A percentile compares a stretch with the other conserved stretches of the same genome.
Conservation (phyloP, 2,329 filamentous ascomycete species). For the Chrysoporthe cubensis region DNA sequence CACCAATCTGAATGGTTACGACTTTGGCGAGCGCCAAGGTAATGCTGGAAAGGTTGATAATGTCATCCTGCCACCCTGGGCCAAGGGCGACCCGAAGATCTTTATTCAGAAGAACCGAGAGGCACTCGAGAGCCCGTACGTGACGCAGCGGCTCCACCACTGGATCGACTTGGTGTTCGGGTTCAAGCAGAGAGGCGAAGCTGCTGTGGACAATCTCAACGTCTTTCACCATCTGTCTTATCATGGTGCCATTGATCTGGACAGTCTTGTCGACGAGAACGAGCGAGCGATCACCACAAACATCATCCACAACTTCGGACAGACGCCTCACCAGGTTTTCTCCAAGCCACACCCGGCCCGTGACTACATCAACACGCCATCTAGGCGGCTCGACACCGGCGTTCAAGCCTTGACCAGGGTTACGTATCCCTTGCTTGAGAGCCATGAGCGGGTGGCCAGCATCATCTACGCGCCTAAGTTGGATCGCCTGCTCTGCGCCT, state of each 20-base stretch:
- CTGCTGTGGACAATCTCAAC: conserved; percentile 87
- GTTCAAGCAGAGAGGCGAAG: conserved; percentile 89
- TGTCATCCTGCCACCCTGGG: conserved; percentile 92
- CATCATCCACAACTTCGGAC: conserved; percentile 98
- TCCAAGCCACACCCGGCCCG: conserved; percentile 76
- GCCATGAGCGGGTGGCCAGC: conserved; percentile 78
- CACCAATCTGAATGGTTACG: conserved; percentile 90
- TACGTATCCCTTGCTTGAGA: conserved; percentile 76
- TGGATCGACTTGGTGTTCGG: conserved; percentile 98
- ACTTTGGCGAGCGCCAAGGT: conserved; percentile 87
- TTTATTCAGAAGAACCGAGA: conserved; percentile 97
- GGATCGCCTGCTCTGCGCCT: conserved; percentile 81
- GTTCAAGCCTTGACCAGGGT: conserved; percentile 77
- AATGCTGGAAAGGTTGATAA: conserved; percentile 79
- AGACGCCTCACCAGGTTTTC: conserved; percentile 96
- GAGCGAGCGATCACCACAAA: conserved; percentile 88
- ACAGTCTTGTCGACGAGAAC: conserved; percentile 85
- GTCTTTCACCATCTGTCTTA: conserved; percentile 97
- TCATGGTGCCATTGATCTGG: conserved; percentile 88
- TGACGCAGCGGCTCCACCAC: conserved; percentile 84
- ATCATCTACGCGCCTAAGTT: conserved; percentile 78
- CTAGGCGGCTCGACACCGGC: conserved; percentile 75
- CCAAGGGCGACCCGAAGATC: conserved; percentile 91
- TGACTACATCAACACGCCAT: conserved; percentile 68
- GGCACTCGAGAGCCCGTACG: conserved; percentile 89